Evolutionary conservation across 2,329 filamentous ascomycete species (phyloP).

Genomic region (Colletotrichum viniferum): DNA sequence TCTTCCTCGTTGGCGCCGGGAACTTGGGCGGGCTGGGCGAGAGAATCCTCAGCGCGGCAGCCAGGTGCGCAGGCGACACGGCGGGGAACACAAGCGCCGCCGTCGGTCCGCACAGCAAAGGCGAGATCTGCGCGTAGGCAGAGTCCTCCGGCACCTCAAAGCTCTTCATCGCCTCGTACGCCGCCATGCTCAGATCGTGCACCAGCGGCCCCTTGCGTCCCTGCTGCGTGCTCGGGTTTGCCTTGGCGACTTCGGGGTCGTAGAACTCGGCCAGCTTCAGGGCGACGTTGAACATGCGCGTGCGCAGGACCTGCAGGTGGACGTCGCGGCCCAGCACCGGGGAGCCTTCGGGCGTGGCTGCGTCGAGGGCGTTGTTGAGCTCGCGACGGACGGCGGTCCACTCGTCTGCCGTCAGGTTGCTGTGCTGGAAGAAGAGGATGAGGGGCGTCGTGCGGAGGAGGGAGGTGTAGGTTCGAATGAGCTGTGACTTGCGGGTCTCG

Average conservation of each 20-base stretch:
- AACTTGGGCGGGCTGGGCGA: slow-evolving; percentile 74
- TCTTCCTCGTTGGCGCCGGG: slow-evolving; percentile 76
- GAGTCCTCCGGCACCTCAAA: slow-evolving; percentile 40
- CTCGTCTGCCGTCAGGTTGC: slow-evolving; percentile 73
- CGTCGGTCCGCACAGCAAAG: slow-evolving; percentile 81
- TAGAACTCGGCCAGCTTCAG: slow-evolving; percentile 88
- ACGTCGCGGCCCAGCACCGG: slow-evolving; percentile 63
- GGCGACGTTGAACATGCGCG: slow-evolving; percentile 86
- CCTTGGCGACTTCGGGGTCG: slow-evolving; percentile 46
- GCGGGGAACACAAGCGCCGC: slow-evolving; percentile 80
- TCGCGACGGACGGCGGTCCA: slow-evolving; percentile 50
- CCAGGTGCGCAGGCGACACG: slow-evolving; percentile 84
- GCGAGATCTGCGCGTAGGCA: slow-evolving; percentile 65
- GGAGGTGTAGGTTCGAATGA: slow-evolving; percentile 85
- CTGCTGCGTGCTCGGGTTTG: slow-evolving; percentile 35
- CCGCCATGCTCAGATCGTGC: slow-evolving; percentile 59
- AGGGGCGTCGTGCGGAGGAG: slow-evolving; percentile 84
- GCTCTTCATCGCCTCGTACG: slow-evolving; percentile 52
- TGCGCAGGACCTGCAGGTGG: slow-evolving; percentile 84
- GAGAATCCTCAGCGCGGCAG: slow-evolving; percentile 79
- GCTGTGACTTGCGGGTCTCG: slow-evolving; percentile 88
- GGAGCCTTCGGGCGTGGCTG: slow-evolving; percentile 43
- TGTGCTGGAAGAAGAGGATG: slow-evolving; percentile 80
- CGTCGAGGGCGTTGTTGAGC: slow-evolving; percentile 45
- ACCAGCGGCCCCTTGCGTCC: slow-evolving; percentile 35